Conservation (phyloP, 176 grass and related monocot genomes). For the Aegilops bicornis region DNA sequence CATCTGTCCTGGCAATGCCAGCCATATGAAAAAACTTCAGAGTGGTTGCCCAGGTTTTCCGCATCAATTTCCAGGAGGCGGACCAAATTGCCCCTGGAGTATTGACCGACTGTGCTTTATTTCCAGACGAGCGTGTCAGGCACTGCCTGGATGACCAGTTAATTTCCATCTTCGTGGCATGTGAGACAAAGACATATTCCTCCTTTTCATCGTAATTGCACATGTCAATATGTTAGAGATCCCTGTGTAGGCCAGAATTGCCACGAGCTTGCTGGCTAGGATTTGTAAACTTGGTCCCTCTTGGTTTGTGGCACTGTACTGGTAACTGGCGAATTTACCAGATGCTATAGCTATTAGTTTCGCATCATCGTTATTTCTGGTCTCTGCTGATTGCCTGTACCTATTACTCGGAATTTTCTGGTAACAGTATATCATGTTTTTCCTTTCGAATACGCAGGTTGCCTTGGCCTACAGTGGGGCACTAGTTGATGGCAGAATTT, state of each 20-base stretch:
- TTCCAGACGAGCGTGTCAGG: background rate
- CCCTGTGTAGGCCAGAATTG: background rate
- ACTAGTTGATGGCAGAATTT: conserved; percentile 63
- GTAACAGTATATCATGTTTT: conserved; percentile 8
- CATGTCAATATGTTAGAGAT: background rate
- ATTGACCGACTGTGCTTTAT: background rate
- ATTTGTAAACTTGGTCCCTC: background rate
- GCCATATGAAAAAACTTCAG: background rate
- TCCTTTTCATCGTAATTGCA: conserved; percentile 2
- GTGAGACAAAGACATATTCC: background rate
- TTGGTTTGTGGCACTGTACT: background rate
- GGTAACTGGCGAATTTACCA: background rate
- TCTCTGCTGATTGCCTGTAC: background rate
- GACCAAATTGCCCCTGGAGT: background rate
- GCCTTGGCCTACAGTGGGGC: conserved; percentile 79
- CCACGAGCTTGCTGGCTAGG: background rate
- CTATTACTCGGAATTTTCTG: background rate
- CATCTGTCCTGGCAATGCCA: background rate
- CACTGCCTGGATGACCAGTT: background rate
- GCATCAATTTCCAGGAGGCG: background rate
- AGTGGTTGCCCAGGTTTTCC: background rate
- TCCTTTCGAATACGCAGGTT: conserved; percentile 49
- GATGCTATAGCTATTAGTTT: conserved; percentile 7
- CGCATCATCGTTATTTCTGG: background rate
- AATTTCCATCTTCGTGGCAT: background rate